Evolutionary conservation across 1,284 basidiomycete species (phyloP), one percentile per base, ranked within the genome.

Genomic region (Tilletia horrida): DNA sequence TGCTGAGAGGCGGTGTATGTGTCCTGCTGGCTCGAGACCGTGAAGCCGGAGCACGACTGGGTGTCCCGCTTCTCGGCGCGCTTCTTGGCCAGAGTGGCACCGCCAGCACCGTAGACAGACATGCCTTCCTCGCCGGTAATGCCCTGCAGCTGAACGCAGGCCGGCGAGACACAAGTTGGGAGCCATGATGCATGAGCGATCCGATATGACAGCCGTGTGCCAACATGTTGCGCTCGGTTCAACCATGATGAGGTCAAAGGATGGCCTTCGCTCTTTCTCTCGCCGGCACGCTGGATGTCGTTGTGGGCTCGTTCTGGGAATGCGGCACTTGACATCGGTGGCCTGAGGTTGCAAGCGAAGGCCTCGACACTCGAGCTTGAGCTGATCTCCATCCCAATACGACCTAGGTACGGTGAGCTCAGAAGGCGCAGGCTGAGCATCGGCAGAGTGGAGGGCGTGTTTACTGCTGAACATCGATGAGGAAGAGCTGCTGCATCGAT

Each of bases 311-410:
- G 8, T 18, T 59, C 55, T 29, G 55, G 14, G 27, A 59, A 59
- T 7, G 55, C 8, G 16, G 31, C 27, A 16, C 55, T 59, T 18
- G 55, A n/a, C 61, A 62, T 62, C n/a, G 61, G 61, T 21, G 61
- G 61, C n/a, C 40, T 62, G n/a, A 62, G 40, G 21, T 62, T 62
- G 21, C 61, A 62, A 16, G 61, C 61, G 23, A 62, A 62, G 11
- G 42, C 61, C n/a, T 62, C 61, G 1, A 62, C 40, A 23, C 61
- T 62, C 21, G 42, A 44, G 42, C 11, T 44, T 35, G 31, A 13
- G 27, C 9, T 31, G n/a, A 59, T 35, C 14, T 59, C 55, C 27
- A 59, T 31, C 11, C 29, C 55, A 13, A 59, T 9, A n/a, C 55
- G 55, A 18, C 55, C 55, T 13, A 59, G 4, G 55, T 59, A 59